Evolutionary conservation across 768 basidiomycete genomes (phyloP), one percentile per base, ranked within the genome.

Genomic region (Amanita muscaria): DNA sequence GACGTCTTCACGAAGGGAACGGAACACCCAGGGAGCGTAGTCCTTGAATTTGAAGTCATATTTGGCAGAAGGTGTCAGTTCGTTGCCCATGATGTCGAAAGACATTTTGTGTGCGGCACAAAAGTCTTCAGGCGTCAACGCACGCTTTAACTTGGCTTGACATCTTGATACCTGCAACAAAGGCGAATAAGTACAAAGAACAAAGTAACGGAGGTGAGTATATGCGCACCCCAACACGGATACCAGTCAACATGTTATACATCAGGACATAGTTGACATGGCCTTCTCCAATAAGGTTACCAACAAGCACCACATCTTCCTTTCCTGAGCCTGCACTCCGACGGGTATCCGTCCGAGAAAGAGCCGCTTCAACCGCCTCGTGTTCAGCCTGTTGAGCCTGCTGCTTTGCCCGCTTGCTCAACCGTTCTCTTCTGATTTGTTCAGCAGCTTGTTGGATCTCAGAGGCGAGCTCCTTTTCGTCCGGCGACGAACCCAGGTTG

Each of bases 31-130:
- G 0, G 96, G 94, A 0, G 93, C 92, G 61, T 98, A 99, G 60
- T 99, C 94, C 63, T 98, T 98, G 74, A 98, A 98, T 65, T 99
- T 99, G 76, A 98, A 98, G 63, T 98, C 96, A 66, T 99, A 99
- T 67, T 83, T 86, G 4, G 94, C 93, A 0, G 92, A 96, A 0
- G 96, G 96, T 10, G 96, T 98, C 19, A 99, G 73, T 65, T 99
- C 96, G 63, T 99, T 98, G 16, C 96, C 96, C 56, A 96, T 76
- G 53, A 99, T 90, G 62, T 99, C 96, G 59, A 98, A 98, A 0
- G 90, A 92, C 63, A 79, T 98, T 63, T 97, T 98, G 64, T 98
- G 92, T 40, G 78, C 72, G 9, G 92, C 87, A 0, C 68, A 69
- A 56, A 90, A 99, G 63, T 99, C 94, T 24, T 88, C 88, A 39